phyloP scores from a whole-genome alignment of 495 filamentous ascomycete genomes.

The Penicillium cinerascens region DNA sequence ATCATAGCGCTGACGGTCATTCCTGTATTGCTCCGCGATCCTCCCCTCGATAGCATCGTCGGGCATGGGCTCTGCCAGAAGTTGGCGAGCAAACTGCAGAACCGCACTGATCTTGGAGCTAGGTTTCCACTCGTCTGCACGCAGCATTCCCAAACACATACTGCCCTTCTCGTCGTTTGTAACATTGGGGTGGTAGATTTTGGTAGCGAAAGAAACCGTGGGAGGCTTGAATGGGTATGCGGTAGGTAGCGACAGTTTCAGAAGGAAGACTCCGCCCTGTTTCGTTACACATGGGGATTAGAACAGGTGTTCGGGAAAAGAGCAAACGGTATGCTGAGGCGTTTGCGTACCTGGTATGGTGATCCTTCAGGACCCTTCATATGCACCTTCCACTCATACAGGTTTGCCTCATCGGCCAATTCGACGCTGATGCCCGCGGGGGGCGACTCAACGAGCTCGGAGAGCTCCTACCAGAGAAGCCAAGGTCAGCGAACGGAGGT shows the following conservation, averaged over 20 bases:
- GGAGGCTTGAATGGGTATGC: slow-evolving; percentile 98
- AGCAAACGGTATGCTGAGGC: neutral
- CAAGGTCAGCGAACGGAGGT: slow-evolving; percentile 1
- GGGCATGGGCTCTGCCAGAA: slow-evolving; percentile 83
- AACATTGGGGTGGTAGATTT: slow-evolving; percentile 98
- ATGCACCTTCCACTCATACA: slow-evolving; percentile 79
- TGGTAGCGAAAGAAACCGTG: slow-evolving; percentile 79
- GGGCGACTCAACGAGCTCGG: slow-evolving; percentile 61
- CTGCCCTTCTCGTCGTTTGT: slow-evolving; percentile 88
- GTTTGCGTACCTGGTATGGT: slow-evolving; percentile 58
- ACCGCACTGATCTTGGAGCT: slow-evolving; percentile 72
- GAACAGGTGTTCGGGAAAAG: neutral
- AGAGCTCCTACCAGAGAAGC: slow-evolving; percentile 57
- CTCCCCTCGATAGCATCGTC: slow-evolving; percentile 89
- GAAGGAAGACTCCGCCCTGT: slow-evolving; percentile 73
- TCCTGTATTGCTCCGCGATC: slow-evolving; percentile 82
- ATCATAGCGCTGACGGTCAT: slow-evolving; percentile 69
- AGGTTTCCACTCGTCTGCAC: slow-evolving; percentile 93
- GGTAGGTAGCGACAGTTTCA: slow-evolving; percentile 70
- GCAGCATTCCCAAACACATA: slow-evolving; percentile 89
- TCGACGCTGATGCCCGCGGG: slow-evolving; percentile 62
- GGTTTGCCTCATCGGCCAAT: slow-evolving; percentile 65
- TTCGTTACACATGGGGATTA: neutral
- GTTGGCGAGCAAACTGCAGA: slow-evolving; percentile 70
- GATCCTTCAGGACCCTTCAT: slow-evolving; percentile 73